These are phyloP conservation scores for Monilinia laxa DNA, from an alignment of 2,329 filamentous ascomycete genomes.

Conservation along the genomic window DNA sequence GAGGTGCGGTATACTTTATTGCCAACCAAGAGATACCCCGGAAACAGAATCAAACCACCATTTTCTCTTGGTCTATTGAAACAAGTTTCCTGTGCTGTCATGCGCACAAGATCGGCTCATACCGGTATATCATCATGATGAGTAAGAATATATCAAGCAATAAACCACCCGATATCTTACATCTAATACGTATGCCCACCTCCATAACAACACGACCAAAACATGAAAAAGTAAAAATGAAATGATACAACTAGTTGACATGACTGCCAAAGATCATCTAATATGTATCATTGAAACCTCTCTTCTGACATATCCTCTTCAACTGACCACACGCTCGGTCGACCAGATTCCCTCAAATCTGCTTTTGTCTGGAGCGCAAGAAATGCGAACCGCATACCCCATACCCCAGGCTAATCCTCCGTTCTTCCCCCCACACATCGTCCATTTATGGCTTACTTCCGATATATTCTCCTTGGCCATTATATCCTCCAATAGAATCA, in stretches of 20 bases:
- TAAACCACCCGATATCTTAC: not conserved
- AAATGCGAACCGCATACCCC: slow-evolving; percentile 13
- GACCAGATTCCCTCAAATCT: not conserved
- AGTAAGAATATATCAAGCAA: slow-evolving; percentile 2
- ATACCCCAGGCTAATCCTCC: slow-evolving; percentile 11
- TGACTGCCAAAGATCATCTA: slow-evolving; percentile 16
- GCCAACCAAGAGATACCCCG: not conserved
- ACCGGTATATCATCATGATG: not conserved
- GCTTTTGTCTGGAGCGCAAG: slow-evolving; percentile 10
- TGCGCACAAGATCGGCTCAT: not conserved
- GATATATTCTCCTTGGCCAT: not conserved
- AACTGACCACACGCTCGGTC: slow-evolving; percentile 3
- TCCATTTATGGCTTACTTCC: not conserved
- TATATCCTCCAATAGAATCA: slow-evolving; percentile 2
- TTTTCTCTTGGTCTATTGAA: not conserved
- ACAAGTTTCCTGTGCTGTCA: not conserved
- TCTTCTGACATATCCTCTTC: slow-evolving; percentile 11
- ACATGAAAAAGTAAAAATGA: not conserved
- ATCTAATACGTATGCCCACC: not conserved
- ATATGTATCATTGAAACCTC: slow-evolving; percentile 17
- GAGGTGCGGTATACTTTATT: not conserved
- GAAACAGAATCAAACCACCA: not conserved
- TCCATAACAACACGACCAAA: not conserved
- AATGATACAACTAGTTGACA: not conserved
- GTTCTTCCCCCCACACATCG: slow-evolving; percentile 19